Base-by-base conservation (phyloP, 345 rosid genomes). In the Lagerstroemia speciosa region DNA sequence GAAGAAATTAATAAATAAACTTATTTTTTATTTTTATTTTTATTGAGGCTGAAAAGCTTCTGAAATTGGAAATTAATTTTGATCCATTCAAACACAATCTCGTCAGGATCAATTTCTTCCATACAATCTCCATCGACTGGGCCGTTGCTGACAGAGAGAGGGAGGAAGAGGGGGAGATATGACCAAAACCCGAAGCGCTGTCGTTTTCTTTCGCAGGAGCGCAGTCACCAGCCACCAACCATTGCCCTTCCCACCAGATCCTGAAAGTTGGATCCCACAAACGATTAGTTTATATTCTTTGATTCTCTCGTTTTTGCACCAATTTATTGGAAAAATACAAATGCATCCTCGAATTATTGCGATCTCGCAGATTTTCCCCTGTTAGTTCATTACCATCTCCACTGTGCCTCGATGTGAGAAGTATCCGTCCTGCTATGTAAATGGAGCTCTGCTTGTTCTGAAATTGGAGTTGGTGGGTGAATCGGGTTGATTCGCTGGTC, bases 81-180 rank as follows among this genome's bases (percentile, higher is more conserved):
- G 74, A 85, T 88, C 98, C 98, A 85, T 68, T 77, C 81, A 82
- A 78, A 68, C 83, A 73, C 87, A 90, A 90, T 90, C 97, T 73
- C 12, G 68, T 82, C 70, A 24, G 65, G 79, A 73, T 81, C 79
- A 73, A 29, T 83, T 78, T 20, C 87, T 77, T 84, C 88, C 90
- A 80, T 81, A 78, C 93, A 78, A 37, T 74, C 32, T 45, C 58
- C 40, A 1, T 16, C 15, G 27, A 17, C 0, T 32, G 4, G 17
- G 24, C 12, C 37, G 46, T 73, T 67, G 26, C 43, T 6, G 67
- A 74, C 65, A 61, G 70, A 46, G 17, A 66, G 61, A 38, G 34
- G 63, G n/a, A n/a, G n/a, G n/a, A n/a, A n/a, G n/a, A n/a, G n/a
- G n/a, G n/a, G n/a, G 29, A 30, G 69, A 53, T 37, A 71, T 34